Base-by-base conservation (phyloP, 768 basidiomycete genomes). In the Tricholoma matsutake region DNA sequence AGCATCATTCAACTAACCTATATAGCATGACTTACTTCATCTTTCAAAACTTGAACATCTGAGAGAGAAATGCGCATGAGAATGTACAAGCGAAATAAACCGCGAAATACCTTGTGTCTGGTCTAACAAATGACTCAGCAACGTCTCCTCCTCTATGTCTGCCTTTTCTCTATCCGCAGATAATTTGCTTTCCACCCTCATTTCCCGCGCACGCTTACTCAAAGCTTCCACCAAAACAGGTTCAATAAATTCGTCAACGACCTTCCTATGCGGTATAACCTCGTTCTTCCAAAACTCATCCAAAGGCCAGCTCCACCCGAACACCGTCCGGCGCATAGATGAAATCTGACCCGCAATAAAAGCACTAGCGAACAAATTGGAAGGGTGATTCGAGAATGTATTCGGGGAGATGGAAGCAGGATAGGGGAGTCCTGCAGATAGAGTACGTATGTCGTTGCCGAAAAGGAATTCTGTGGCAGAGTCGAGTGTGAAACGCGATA, bases 391-490 rank as follows among this genome's bases (percentile, higher is more conserved):
- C 35, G 60, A 61, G 45, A 70, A 69, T 7, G 54, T 60, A 11
- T 62, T 66, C 55, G 68, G 69, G 53, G 64, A 75, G 34, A n/a
- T n/a, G n/a, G 63, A 54, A 22, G 51, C 67, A 1, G 85, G 84
- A 59, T 84, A 86, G 2, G 80, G 81, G 6, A 87, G 69, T 3
- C 79, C 80, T 1, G 78, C 79, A 0, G 75, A 73, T 34, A 87
- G 78, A 6, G 79, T 81, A 59, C 78, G 65, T 9, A 87, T 82
- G 63, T 80, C 78, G 34, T 76, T 73, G 6, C 82, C 83, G 61
- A 87, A 86, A 18, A 88, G 77, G 64, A 84, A 86, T 56, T 85
- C 82, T 0, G 85, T 83, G 3, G 85, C 85, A 1, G 84, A 81
- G 72, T 88, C 87, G 14, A 88, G 73, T 0, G 87, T 86, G 69